These are phyloP conservation scores for Leucocoprinus birnbaumii DNA, from an alignment of 768 basidiomycete species.

Conservation along the genomic window DNA sequence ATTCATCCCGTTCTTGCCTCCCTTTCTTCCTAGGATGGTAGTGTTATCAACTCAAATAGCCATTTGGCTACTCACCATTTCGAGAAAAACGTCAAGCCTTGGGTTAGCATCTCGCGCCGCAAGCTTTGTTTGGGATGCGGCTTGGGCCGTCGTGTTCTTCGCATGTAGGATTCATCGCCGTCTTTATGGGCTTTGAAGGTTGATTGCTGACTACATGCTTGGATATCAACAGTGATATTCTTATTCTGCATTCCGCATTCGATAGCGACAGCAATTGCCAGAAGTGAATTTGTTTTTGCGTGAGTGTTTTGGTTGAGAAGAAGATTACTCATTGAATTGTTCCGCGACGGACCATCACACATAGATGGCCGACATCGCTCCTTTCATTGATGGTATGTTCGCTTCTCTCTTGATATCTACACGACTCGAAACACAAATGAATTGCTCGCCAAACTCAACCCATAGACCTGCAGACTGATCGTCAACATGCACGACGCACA, in stretches of 20 bases:
- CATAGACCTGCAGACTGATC: constrained; percentile 11
- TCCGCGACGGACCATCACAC: not conserved
- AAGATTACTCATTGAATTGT: not conserved
- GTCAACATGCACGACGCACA: constrained; percentile 4
- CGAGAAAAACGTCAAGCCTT: not conserved
- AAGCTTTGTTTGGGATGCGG: not conserved
- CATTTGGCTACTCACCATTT: not conserved
- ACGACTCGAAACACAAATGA: too few relatives aligned
- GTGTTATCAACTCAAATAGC: not conserved
- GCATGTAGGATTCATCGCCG: not conserved
- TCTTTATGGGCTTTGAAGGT: not conserved
- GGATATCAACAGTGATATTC: not conserved
- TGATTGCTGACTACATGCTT: not conserved
- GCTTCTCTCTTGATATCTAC: too few relatives aligned
- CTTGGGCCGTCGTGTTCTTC: constrained; percentile 10
- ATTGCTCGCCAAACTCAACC: too few relatives aligned
- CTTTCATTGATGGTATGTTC: not conserved
- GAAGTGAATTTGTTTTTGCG: not conserved
- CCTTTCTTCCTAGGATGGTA: not conserved
- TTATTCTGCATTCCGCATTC: not conserved
- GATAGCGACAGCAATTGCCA: not conserved
- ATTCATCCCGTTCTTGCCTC: too few relatives aligned
- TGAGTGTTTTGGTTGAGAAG: not conserved
- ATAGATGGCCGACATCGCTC: not conserved
- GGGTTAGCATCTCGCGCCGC: not conserved